phyloP scores from a whole-genome alignment of 2,329 filamentous ascomycete species.

The Clarireedia paspali region DNA sequence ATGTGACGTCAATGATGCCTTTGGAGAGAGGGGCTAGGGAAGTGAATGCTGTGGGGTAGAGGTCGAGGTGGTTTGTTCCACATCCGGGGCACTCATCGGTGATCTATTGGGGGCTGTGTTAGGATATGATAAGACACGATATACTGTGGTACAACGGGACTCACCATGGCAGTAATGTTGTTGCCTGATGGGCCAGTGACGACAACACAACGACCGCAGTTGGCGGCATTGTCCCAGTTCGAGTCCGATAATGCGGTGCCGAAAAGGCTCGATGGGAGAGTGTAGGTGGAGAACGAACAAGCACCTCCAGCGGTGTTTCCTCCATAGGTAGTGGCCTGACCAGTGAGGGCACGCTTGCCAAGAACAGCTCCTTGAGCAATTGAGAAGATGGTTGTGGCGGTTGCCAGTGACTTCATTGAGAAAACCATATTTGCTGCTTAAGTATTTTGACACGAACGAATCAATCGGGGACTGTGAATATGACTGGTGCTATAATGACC shows the following conservation, averaged over 20 bases:
- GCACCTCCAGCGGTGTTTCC: slow-evolving; percentile 50
- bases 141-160: slow-evolving; percentile 5
- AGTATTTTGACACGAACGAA: neutral
- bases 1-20: slow-evolving; percentile 43
- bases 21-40: slow-evolving; percentile 36
- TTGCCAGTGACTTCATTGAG: slow-evolving; percentile 16
- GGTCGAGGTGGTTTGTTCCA: slow-evolving; percentile 45
- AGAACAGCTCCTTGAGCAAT: slow-evolving; percentile 24
- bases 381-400: slow-evolving; percentile 13
- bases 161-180: slow-evolving; percentile 56
- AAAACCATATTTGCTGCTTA: slow-evolving; percentile 20
- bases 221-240: slow-evolving; percentile 46
- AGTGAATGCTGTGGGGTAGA: slow-evolving; percentile 44
- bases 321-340: slow-evolving; percentile 45
- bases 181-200: slow-evolving; percentile 51
- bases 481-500: neutral
- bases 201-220: slow-evolving; percentile 55
- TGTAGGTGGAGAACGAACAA: slow-evolving; percentile 58
- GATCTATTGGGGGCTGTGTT: slow-evolving; percentile 31
- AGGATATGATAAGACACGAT: neutral
- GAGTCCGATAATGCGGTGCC: slow-evolving; percentile 54
- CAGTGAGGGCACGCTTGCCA: slow-evolving; percentile 25
- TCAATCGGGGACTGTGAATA: neutral
- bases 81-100: slow-evolving; percentile 52
- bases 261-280: slow-evolving; percentile 47